Conservation (phyloP, 495 filamentous ascomycete genomes). For the Penicillium antarcticum region DNA sequence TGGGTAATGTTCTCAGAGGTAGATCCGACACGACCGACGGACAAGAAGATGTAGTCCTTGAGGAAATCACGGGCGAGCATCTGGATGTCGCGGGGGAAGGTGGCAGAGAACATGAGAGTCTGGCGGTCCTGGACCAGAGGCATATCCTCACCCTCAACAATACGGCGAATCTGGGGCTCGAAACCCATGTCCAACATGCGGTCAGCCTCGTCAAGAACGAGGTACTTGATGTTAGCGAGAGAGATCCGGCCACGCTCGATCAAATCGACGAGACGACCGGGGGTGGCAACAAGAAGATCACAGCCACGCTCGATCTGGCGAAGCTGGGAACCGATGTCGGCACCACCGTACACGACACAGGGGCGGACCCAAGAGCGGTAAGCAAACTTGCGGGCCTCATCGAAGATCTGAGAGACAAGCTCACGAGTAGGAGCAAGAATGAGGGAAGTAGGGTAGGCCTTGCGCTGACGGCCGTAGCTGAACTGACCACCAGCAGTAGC, state of each 20-base stretch:
- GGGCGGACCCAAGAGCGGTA: constrained; percentile 99
- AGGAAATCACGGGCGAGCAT: constrained; percentile 98
- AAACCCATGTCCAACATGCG: constrained; percentile 99
- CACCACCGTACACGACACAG: constrained; percentile 98
- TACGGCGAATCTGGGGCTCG: constrained; percentile 97
- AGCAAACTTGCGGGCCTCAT: constrained; percentile 95
- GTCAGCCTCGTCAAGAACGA: constrained; percentile 98
- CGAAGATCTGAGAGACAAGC: constrained; percentile 96
- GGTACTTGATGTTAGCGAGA: constrained; percentile 93
- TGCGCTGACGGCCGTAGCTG: constrained; percentile 81
- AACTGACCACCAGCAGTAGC: constrained; percentile 49
- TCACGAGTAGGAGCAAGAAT: constrained; percentile 97
- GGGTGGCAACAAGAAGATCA: constrained; percentile 94
- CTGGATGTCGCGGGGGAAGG: constrained; percentile 98
- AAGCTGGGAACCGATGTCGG: constrained; percentile 94
- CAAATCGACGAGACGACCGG: constrained; percentile 93
- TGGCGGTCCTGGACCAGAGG: constrained; percentile 79
- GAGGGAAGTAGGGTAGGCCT: constrained; percentile 92
- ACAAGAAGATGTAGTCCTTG: constrained; percentile 97
- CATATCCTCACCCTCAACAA: constrained; percentile 98
- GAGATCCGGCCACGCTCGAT: constrained; percentile 99
- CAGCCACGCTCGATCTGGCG: constrained; percentile 97
- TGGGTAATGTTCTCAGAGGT: constrained; percentile 99
- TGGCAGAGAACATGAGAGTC: constrained; percentile 99
- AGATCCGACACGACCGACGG: constrained; percentile 98